Evolutionary conservation across 192 early-diverging fungal species (phyloP).

Genomic region (Dimargaris xerosporica): DNA sequence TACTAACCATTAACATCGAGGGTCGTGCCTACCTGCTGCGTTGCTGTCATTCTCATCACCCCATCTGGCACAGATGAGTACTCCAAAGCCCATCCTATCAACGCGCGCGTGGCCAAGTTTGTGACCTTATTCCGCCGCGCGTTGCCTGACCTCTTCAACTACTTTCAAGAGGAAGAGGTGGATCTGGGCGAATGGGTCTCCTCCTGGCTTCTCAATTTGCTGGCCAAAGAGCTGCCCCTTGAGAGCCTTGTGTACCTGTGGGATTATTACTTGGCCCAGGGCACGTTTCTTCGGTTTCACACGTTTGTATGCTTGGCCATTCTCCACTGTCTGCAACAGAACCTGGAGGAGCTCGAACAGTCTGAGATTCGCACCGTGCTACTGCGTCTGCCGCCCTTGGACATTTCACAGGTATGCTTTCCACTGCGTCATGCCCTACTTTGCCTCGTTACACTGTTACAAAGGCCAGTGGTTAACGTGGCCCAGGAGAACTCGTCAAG

Average conservation of each 20-base stretch:
- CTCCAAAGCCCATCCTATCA: slow-evolving; percentile 40
- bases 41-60: not conserved
- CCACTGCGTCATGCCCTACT: too few species aligned
- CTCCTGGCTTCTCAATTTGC: slow-evolving; percentile 66
- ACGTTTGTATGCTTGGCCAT: slow-evolving; percentile 82
- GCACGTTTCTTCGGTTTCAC: slow-evolving; percentile 62
- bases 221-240: slow-evolving; percentile 71
- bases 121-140: slow-evolving; percentile 40
- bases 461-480: too few species aligned
- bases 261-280: slow-evolving; percentile 77
- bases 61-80: slow-evolving; percentile 41
- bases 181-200: slow-evolving; percentile 74
- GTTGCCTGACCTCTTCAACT: slow-evolving; percentile 44
- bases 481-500: too few species aligned
- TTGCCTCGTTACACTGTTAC: too few species aligned
- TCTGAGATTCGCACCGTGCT: slow-evolving; percentile 78
- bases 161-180: slow-evolving; percentile 91
- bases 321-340: slow-evolving; percentile 53
- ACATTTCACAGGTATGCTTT: slow-evolving; percentile 39
- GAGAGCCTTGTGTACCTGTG: slow-evolving; percentile 65
- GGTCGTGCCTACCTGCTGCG: not conserved
- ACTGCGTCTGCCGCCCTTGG: slow-evolving; percentile 55
- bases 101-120: slow-evolving; percentile 70
- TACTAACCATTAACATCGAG: too few species aligned
- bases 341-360: slow-evolving; percentile 78